phyloP scores from a whole-genome alignment of 2,329 filamentous ascomycete genomes.

The Colletotrichum sp. region DNA sequence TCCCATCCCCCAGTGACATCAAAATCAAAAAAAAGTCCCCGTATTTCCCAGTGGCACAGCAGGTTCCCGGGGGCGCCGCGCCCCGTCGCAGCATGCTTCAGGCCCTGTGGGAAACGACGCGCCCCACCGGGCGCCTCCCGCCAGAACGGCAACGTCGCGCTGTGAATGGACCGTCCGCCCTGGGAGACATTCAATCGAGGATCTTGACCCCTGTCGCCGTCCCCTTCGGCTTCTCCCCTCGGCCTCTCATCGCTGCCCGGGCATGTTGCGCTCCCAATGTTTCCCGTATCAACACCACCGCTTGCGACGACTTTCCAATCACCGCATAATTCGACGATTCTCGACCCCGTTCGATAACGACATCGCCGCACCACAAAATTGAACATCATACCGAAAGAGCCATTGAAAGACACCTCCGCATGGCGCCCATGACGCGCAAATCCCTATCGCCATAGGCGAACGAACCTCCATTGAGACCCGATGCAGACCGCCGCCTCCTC shows the following conservation, averaged over 20 bases:
- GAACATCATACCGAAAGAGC: background rate
- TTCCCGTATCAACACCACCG: background rate
- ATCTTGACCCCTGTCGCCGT: background rate
- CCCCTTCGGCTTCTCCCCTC: background rate
- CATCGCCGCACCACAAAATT: background rate
- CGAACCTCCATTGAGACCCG: background rate
- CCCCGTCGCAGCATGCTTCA: background rate
- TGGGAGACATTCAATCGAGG: background rate
- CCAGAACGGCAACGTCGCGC: background rate
- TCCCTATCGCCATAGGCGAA: background rate
- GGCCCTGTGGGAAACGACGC: background rate
- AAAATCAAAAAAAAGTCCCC: background rate
- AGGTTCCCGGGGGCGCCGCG: background rate
- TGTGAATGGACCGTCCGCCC: background rate
- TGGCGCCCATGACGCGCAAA: background rate
- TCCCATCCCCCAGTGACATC: background rate
- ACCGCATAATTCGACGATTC: background rate
- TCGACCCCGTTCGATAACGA: background rate
- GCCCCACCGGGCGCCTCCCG: background rate
- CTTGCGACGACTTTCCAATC: background rate
- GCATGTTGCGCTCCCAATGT: background rate
- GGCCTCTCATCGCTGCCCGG: background rate
- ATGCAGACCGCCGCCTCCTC: background rate
- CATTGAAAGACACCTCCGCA: background rate
- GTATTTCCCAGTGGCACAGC: background rate